Conservation (phyloP, 1,284 basidiomycete species). For the Porogramme epimiltina region DNA sequence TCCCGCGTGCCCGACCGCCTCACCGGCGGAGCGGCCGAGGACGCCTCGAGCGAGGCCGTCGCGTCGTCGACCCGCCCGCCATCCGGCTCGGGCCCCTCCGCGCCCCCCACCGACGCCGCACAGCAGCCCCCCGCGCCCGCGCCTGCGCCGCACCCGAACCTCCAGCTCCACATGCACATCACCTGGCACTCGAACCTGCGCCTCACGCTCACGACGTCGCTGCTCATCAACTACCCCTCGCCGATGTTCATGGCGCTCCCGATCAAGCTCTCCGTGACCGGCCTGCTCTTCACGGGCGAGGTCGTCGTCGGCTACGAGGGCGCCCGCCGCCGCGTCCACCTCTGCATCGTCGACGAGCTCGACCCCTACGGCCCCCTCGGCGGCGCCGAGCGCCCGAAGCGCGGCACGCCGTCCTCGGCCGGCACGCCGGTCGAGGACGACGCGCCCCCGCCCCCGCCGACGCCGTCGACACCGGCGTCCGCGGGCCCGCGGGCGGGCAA, state of each 20-base stretch:
- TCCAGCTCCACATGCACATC: constrained; percentile 76
- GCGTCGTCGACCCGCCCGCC: constrained; percentile 2
- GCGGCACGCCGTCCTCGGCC: constrained; percentile 36
- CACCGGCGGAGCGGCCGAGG: background rate
- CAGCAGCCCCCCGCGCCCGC: constrained; percentile 13
- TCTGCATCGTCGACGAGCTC: constrained; percentile 86
- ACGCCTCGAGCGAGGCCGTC: background rate
- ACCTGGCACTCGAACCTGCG: constrained; percentile 80
- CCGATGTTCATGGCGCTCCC: constrained; percentile 96
- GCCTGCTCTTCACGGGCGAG: constrained; percentile 85
- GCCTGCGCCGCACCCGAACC: constrained; percentile 56
- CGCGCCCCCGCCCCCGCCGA: constrained; percentile 18
- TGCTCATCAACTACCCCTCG: constrained; percentile 96
- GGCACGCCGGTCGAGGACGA: constrained; percentile 34
- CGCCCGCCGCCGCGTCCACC: constrained; percentile 75
- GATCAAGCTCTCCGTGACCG: constrained; percentile 88
- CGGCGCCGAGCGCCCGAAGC: constrained; percentile 45
- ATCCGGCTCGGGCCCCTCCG: constrained; percentile 5
- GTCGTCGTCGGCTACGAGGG: constrained; percentile 92
- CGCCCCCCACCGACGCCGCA: constrained; percentile 1
- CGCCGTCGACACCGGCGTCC: no score
- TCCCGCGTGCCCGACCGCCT: background rate
- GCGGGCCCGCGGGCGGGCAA: constrained; percentile 42
- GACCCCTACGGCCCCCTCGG: constrained; percentile 75
- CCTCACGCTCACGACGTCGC: constrained; percentile 85